Conservation (phyloP, 345 rosid genomes). For the Populus pruinosa region DNA sequence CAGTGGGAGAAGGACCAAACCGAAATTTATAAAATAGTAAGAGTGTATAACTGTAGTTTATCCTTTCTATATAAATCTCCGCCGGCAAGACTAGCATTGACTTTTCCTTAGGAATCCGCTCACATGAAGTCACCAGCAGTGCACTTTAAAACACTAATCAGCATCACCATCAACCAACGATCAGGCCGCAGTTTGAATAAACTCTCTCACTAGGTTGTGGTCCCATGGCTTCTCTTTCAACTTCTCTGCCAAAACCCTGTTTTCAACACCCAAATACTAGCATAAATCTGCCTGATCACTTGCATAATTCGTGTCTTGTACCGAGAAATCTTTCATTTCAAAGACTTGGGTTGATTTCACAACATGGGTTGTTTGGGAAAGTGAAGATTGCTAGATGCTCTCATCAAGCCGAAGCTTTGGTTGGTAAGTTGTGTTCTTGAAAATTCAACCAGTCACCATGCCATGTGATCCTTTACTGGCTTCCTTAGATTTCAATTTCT, state of each 20-base stretch:
- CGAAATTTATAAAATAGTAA: too few species aligned
- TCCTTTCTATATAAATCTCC: background rate
- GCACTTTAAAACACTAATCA: background rate
- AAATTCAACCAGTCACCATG: too few species aligned
- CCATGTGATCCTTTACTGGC: background rate
- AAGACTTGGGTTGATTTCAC: slow-evolving; percentile 12
- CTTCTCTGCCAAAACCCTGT: slow-evolving; percentile 17
- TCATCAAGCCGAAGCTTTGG: slow-evolving; percentile 27
- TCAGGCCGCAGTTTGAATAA: background rate
- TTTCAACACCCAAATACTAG: slow-evolving; percentile 13
- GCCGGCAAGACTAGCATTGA: background rate
- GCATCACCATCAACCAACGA: background rate
- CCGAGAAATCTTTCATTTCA: slow-evolving; percentile 17
- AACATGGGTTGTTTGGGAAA: slow-evolving; percentile 4
- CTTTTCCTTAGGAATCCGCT: background rate
- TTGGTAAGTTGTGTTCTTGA: slow-evolving; percentile 21
- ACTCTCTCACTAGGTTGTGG: background rate
- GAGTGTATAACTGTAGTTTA: background rate
- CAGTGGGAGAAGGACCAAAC: background rate
- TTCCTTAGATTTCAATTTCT: background rate
- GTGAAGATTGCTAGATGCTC: slow-evolving; percentile 19
- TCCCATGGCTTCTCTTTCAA: slow-evolving; percentile 39
- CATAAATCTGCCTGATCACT: slow-evolving; percentile 12
- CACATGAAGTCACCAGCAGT: background rate
- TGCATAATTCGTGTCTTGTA: background rate